Base-by-base conservation (phyloP, 192 early-diverging fungal species). In the Rhizoclosmatium globosum region DNA sequence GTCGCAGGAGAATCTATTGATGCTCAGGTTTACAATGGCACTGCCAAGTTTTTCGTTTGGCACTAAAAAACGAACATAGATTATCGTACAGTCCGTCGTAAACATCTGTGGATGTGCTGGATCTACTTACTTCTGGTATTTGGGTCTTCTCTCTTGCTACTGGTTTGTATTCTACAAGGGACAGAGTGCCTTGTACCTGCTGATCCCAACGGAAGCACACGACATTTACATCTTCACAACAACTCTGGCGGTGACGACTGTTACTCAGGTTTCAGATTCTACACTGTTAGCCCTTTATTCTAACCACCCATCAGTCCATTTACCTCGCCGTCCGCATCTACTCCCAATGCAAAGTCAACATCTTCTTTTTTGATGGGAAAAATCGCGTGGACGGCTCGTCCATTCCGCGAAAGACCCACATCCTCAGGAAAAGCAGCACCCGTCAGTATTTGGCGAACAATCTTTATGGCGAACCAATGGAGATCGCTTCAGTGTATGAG, bases 311-410 rank as follows among this genome's bases (percentile, higher is more conserved):
- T 19, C 61, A 85, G 80, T 45, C 70, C 15, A 70, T 82, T 6
- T 74, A 80, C 47, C 64, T 89, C n/a, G 17, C 74, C 4, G 66
- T 57, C 7, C 65, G 76, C 61, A 60, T 90, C 15, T 76, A 82
- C 64, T 44, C 76, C 19, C 89, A 90, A 82, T 90, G 88, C 68
- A 82, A 64, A 48, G 69, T 77, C 21, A 82, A 79, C 71, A 67
- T 90, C 15, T 90, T 90, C 60, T 87, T 90, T 64, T 83, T 89
- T 31, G 89, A 90, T 90, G 89, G 89, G 89, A 90, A 77, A 84
- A 86, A 47, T 76, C 85, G 3, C 77, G 80, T 43, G 86, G 88
- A 6, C 74, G 84, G 38, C 38, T 76, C 39, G 17, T 44, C 42
- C 57, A 60, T 47, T 89, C 6, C 42, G 61, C 23, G 57, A 43